Percentiles rank a stretch among this genome's conserved stretches.
phyloP scores from a whole-genome alignment of 495 filamentous ascomycete species.

The Xylaria sp. region DNA sequence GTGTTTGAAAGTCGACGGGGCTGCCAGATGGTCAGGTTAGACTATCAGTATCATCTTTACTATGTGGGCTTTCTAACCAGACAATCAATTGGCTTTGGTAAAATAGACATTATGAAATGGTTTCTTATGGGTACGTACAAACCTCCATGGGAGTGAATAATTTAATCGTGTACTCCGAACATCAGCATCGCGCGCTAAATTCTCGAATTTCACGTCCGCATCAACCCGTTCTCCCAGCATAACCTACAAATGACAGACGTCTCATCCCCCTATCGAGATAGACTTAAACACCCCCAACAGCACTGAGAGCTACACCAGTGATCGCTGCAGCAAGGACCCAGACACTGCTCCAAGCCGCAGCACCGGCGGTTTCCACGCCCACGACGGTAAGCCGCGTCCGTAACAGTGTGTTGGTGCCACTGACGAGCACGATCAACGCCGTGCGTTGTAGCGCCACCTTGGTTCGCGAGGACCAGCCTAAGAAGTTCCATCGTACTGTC shows the following conservation, averaged over 20 bases:
- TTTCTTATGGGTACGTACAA: background rate
- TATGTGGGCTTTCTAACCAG: no score
- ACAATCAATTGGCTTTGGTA: constrained; percentile 1
- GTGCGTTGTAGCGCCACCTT: constrained; percentile 72
- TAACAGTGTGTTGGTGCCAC: constrained; percentile 68
- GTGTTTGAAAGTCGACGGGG: background rate
- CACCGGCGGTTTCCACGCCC: constrained; percentile 72
- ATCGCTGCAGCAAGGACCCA: constrained; percentile 70
- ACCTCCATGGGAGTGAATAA: background rate
- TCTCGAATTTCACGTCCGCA: background rate
- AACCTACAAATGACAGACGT: background rate
- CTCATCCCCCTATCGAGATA: background rate
- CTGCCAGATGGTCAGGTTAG: background rate
- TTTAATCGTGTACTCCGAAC: background rate
- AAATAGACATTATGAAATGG: constrained; percentile 20
- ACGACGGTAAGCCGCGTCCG: constrained; percentile 66
- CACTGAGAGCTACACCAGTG: constrained; percentile 62
- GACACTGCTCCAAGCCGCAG: constrained; percentile 70
- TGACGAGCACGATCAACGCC: constrained; percentile 60
- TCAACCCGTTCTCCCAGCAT: background rate
- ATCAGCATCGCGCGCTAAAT: background rate
- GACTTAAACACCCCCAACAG: constrained; percentile 57
- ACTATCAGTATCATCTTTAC: background rate
- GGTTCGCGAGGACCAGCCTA: constrained; percentile 66
- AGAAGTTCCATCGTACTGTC: constrained; percentile 68